A percentile compares a stretch with the other conserved stretches of the same genome.
Conservation (phyloP, 805 yeast genomes). For the Myxozyma monticola region DNA sequence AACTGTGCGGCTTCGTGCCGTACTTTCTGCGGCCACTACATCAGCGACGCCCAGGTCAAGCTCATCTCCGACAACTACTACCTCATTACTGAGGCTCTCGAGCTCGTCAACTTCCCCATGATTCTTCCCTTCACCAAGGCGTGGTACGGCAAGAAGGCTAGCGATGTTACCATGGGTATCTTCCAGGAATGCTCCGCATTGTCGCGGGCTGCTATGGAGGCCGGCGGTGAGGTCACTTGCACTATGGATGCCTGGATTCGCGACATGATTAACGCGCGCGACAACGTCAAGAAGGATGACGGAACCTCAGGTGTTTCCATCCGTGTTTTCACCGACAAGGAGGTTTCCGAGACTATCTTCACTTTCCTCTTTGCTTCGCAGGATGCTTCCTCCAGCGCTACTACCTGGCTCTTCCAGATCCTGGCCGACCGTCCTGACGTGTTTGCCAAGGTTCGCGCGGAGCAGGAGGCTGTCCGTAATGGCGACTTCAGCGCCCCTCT, state of each 20-base stretch:
- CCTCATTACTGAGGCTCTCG: conserved; percentile 91
- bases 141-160: conserved; percentile 94
- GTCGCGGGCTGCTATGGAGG: conserved; percentile 77
- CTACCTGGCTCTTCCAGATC: conserved; percentile 97
- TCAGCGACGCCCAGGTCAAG: conserved; percentile 86
- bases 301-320: conserved; percentile 53
- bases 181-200: conserved; percentile 84
- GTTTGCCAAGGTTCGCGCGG: conserved; percentile 80
- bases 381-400: conserved; percentile 95
- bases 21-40: conserved; percentile 94
- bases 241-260: conserved; percentile 95
- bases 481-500: conserved; percentile 68
- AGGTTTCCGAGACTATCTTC: conserved; percentile 94
- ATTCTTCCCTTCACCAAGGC: conserved; percentile 94
- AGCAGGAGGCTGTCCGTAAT: conserved; percentile 79
- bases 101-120: conserved; percentile 95
- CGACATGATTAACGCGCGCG: conserved; percentile 74
- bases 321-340: conserved; percentile 84
- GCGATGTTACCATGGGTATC: conserved; percentile 90
- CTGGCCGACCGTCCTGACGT: conserved; percentile 95
- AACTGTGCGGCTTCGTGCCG: conserved; percentile 91
- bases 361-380: conserved; percentile 97
- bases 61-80: conserved; percentile 89
- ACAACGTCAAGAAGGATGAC: conserved; percentile 44
- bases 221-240: conserved; percentile 78